Percentiles rank a stretch among this genome's conserved stretches.
phyloP scores from a whole-genome alignment of 768 basidiomycete genomes.

The Hypholoma sublateritium region DNA sequence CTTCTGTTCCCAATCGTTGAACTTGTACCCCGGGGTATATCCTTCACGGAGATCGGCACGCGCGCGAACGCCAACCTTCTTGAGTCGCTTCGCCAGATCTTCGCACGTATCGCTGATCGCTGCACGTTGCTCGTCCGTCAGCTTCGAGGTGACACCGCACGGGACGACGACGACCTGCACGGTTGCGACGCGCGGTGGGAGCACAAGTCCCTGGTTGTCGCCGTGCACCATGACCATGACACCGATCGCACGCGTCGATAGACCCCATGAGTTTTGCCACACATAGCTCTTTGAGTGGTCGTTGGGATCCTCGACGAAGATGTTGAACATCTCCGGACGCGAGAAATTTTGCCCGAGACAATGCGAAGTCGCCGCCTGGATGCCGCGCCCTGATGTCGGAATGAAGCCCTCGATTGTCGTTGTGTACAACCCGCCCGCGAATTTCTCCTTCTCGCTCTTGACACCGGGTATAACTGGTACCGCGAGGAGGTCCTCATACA shows the following conservation, averaged over 20 bases:
- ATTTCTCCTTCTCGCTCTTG: slow-evolving; percentile 99
- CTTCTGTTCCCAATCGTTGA: slow-evolving; percentile 99
- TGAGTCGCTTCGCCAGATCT: slow-evolving; percentile 71
- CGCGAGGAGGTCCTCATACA: slow-evolving; percentile 96
- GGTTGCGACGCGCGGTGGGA: slow-evolving; percentile 95
- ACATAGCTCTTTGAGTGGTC: slow-evolving; percentile 71
- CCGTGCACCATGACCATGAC: slow-evolving; percentile 99
- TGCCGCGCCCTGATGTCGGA: slow-evolving; percentile 94
- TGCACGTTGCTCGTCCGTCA: slow-evolving; percentile 62
- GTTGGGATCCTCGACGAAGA: slow-evolving; percentile 92
- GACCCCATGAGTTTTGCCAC: slow-evolving; percentile 99
- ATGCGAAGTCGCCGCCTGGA: slow-evolving; percentile 97
- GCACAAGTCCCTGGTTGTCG: slow-evolving; percentile 94
- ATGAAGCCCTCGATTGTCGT: slow-evolving; percentile 99
- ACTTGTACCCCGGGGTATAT: slow-evolving; percentile 98
- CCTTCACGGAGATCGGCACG: slow-evolving; percentile 93
- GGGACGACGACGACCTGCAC: slow-evolving; percentile 92
- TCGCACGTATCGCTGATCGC: slow-evolving; percentile 78
- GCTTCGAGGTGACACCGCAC: slow-evolving; percentile 90
- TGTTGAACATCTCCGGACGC: slow-evolving; percentile 95
- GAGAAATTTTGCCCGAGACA: slow-evolving; percentile 99
- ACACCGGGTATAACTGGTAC: slow-evolving; percentile 96
- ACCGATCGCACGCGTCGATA: slow-evolving; percentile 94
- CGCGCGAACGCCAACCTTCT: slow-evolving; percentile 73
- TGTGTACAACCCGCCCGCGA: slow-evolving; percentile 96